Conservation (phyloP, 306 rosid genomes). For the Ormosia semicastrata region DNA sequence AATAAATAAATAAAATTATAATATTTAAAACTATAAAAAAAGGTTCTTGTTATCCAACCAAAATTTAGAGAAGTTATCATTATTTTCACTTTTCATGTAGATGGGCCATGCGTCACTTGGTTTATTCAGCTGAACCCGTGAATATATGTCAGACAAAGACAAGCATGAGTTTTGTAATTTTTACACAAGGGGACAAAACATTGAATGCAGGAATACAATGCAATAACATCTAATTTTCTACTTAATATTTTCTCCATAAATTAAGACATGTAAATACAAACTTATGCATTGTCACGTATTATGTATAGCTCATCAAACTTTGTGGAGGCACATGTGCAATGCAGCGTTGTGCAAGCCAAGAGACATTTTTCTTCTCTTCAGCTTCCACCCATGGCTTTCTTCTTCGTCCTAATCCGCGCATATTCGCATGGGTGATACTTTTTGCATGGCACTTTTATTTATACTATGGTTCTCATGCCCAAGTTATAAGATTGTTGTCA, state of each 20-base stretch:
- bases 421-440: not conserved
- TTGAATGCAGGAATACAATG: not conserved
- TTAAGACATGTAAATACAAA: not conserved
- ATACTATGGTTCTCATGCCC: too few species aligned
- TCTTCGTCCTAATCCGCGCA: not conserved
- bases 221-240: not conserved
- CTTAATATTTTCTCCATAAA: not conserved
- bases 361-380: not conserved
- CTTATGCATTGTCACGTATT: not conserved
- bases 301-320: not conserved
- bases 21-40: not conserved
- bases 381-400: not conserved
- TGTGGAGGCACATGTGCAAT: not conserved
- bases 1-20: not conserved
- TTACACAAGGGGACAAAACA: slow-evolving; percentile 12
- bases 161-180: not conserved
- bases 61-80: not conserved
- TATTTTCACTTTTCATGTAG: not conserved
- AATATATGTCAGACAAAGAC: slow-evolving; percentile 3
- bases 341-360: not conserved
- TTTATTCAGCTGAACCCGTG: slow-evolving; percentile 19
- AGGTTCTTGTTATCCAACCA: not conserved
- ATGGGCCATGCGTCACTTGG: not conserved
- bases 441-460: too few species aligned
- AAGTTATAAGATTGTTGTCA: not conserved